A percentile compares a stretch with the other conserved stretches of the same genome.
These are phyloP conservation scores for Lithospermum erythrorhizon DNA, from an alignment of 257 asterid genomes.

Conservation along the genomic window DNA sequence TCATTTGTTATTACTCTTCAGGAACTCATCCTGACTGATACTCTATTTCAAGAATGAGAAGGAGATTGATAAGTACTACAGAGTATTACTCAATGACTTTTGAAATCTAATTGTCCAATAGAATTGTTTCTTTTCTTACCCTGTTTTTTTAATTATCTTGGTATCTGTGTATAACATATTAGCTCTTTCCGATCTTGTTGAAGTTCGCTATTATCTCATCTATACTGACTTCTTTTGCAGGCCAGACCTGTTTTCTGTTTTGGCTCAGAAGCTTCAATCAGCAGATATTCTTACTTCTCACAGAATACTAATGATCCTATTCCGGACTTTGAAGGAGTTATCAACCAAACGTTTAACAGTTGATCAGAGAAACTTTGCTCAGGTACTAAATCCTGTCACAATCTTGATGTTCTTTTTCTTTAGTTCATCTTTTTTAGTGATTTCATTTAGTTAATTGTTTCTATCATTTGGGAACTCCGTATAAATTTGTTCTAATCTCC, in stretches of 20 bases:
- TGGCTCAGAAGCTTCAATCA: conserved; percentile 81
- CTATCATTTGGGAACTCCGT: not conserved
- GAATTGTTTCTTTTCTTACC: too few relatives aligned
- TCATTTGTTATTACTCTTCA: not conserved
- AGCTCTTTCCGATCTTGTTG: conserved; percentile 7
- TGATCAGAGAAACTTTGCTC: conserved; percentile 80
- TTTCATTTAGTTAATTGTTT: not conserved
- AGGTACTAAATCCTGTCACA: conserved; percentile 36
- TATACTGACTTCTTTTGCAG: conserved; percentile 36
- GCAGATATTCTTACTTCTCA: conserved; percentile 83
- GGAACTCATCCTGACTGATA: too few relatives aligned
- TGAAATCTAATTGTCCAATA: too few relatives aligned
- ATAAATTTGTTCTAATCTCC: not conserved
- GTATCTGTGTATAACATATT: not conserved
- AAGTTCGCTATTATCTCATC: conserved; percentile 5
- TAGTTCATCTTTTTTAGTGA: not conserved
- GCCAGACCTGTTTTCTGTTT: conserved; percentile 83
- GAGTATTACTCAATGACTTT: too few relatives aligned
- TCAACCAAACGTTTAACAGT: conserved; percentile 79
- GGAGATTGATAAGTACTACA: too few relatives aligned
- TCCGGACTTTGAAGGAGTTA: conserved; percentile 86
- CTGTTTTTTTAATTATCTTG: not conserved
- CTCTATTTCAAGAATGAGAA: too few relatives aligned
- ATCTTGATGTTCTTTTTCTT: conserved; percentile 12
- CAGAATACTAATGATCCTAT: conserved; percentile 83